Conservation (phyloP, 495 filamentous ascomycete species). For the Trichocladium antarcticum region DNA sequence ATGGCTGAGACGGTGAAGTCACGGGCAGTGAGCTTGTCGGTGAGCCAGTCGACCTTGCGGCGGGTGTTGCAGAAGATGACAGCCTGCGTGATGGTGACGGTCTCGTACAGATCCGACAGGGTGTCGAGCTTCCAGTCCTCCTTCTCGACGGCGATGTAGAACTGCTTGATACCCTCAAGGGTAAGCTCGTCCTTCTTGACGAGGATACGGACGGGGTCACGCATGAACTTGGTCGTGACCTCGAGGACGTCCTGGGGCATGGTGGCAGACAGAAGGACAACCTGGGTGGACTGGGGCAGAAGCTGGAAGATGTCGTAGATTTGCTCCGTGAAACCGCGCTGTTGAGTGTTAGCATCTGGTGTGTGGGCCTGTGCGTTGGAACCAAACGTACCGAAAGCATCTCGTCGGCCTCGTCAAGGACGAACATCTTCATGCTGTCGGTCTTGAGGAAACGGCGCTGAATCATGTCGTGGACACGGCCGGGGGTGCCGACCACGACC, state of each 20-base stretch:
- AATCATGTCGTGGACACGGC: conserved; percentile 98
- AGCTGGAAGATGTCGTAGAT: conserved; percentile 99
- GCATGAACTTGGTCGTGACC: conserved; percentile 99
- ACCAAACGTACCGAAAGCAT: conserved; percentile 60
- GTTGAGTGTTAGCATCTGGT: conserved; percentile 22
- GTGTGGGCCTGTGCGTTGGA: too few species aligned
- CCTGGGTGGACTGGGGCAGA: conserved; percentile 89
- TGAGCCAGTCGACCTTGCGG: conserved; percentile 98
- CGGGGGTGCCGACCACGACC: conserved; percentile 91
- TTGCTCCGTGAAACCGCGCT: conserved; percentile 95
- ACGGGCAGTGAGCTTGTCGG: conserved; percentile 94
- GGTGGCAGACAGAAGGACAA: conserved; percentile 94
- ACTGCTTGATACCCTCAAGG: conserved; percentile 96
- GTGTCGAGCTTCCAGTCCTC: conserved; percentile 99
- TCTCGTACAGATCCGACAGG: conserved; percentile 98
- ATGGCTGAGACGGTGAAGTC: conserved; percentile 98
- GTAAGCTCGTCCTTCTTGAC: conserved; percentile 99
- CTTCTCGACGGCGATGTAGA: conserved; percentile 98
- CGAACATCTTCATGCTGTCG: conserved; percentile 95
- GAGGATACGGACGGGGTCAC: conserved; percentile 94
- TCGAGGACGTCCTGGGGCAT: conserved; percentile 96
- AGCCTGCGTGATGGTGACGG: conserved; percentile 95
- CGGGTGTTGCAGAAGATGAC: conserved; percentile 99
- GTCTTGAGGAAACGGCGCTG: conserved; percentile 89
- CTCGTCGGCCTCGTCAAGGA: conserved; percentile 96